phyloP scores from a whole-genome alignment of 768 basidiomycete species.

The Phanerochaete sordida region DNA sequence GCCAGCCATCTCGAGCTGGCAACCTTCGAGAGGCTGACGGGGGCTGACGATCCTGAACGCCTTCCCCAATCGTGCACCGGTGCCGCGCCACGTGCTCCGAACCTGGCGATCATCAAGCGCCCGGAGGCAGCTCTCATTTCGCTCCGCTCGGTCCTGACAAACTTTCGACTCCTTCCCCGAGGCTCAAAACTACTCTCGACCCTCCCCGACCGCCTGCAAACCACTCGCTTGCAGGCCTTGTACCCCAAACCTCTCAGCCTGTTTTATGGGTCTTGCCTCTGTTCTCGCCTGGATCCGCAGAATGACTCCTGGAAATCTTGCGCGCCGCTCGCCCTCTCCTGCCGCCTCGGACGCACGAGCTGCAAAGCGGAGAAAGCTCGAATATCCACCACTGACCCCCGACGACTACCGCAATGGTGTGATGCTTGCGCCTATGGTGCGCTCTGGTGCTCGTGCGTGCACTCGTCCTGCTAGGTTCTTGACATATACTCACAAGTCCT shows the following conservation, averaged over 20 bases:
- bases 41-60: neutral
- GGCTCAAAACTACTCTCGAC: neutral
- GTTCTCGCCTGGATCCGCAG: neutral
- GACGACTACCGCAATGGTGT: constrained; percentile 86
- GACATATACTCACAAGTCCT: constrained; percentile 18
- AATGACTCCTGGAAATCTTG: constrained; percentile 2
- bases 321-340: constrained; percentile 9
- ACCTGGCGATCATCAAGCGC: neutral
- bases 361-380: constrained; percentile 25
- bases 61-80: neutral
- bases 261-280: neutral
- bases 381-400: constrained; percentile 46
- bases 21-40: neutral
- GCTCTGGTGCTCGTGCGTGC: constrained; percentile 80
- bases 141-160: neutral
- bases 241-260: neutral
- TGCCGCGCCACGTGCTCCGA: neutral
- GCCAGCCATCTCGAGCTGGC: neutral
- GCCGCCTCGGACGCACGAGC: neutral
- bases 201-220: neutral
- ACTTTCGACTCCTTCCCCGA: neutral
- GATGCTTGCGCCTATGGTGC: constrained; percentile 98
- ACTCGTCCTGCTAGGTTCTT: neutral
- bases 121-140: neutral
- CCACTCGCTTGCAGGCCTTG: neutral